Conservation (phyloP, 192 early-diverging fungal species). For the Hyaloraphidium curvatum region DNA sequence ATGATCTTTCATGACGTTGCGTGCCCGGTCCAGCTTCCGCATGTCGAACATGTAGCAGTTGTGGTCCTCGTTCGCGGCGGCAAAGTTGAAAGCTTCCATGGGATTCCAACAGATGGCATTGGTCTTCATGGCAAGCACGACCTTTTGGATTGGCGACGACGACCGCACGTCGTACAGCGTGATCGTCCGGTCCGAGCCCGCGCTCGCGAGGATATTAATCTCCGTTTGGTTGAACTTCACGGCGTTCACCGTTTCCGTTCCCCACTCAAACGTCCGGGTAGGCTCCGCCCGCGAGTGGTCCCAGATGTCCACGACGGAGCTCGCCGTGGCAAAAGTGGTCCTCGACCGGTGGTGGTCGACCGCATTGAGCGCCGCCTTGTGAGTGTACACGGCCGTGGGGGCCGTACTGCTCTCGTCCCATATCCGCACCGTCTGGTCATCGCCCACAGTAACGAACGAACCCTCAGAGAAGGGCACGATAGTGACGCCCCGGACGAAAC, state of each 20-base stretch:
- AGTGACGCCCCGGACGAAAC: constrained; percentile 73
- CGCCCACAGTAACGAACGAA: constrained; percentile 73
- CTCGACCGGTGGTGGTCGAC: constrained; percentile 80
- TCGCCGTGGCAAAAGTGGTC: constrained; percentile 72
- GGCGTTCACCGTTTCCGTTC: constrained; percentile 80
- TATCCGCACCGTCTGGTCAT: constrained; percentile 86
- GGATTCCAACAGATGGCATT: constrained; percentile 99
- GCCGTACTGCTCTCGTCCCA: constrained; percentile 42
- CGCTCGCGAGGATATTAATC: constrained; percentile 74
- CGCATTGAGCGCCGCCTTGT: constrained; percentile 59
- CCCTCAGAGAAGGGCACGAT: constrained; percentile 38
- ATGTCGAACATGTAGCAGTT: constrained; percentile 96
- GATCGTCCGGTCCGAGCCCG: constrained; percentile 84
- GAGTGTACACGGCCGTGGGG: constrained; percentile 56
- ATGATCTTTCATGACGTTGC: constrained; percentile 84
- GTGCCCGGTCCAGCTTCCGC: constrained; percentile 72
- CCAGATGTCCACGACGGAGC: constrained; percentile 79
- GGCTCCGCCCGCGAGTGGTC: constrained; percentile 61
- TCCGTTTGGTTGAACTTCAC: constrained; percentile 97
- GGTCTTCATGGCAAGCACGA: constrained; percentile 63
- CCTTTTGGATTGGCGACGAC: constrained; percentile 64
- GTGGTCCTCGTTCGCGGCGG: constrained; percentile 88
- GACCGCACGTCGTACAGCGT: constrained; percentile 89
- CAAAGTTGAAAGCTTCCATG: constrained; percentile 95
- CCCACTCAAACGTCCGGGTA: constrained; percentile 68